Evolutionary conservation across 2,329 filamentous ascomycete species (phyloP).

Genomic region (Bretziella fagacearum): DNA sequence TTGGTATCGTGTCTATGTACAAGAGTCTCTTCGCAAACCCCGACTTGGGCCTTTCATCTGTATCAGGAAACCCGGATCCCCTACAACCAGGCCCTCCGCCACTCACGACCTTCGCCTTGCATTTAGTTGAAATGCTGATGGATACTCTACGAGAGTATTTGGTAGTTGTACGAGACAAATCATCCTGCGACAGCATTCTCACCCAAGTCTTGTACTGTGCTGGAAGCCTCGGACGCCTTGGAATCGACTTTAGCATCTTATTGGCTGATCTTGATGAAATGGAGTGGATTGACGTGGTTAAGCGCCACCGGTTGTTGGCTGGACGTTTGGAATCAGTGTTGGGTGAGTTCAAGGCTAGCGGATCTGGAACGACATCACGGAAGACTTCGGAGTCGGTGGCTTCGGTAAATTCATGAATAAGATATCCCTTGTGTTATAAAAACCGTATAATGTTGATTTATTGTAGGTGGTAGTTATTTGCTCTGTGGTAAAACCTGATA

Average conservation of each 20-base stretch:
- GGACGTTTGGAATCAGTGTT: constrained; percentile 58
- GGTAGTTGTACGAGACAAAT: constrained; percentile 63
- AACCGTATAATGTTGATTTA: background rate
- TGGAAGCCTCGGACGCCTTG: constrained; percentile 72
- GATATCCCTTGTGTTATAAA: background rate
- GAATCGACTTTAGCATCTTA: constrained; percentile 83
- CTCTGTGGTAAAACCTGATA: background rate
- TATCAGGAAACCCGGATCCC: constrained; percentile 22
- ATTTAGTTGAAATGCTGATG: constrained; percentile 65
- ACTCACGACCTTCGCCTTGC: constrained; percentile 66
- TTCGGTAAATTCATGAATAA: background rate
- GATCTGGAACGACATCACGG: constrained; percentile 6
- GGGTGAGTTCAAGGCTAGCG: constrained; percentile 29
- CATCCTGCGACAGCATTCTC: constrained; percentile 68
- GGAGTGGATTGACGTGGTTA: constrained; percentile 80
- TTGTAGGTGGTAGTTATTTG: background rate
- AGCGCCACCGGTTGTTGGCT: constrained; percentile 70
- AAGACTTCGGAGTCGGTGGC: constrained; percentile 3
- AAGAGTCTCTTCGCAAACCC: constrained; percentile 61
- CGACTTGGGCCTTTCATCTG: background rate
- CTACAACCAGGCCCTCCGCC: constrained; percentile 54
- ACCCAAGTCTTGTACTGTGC: constrained; percentile 91
- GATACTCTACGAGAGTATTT: constrained; percentile 62
- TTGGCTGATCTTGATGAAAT: constrained; percentile 31
- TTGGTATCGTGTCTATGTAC: constrained; percentile 88